Conservation (phyloP, 2,329 filamentous ascomycete genomes). For the Alternaria panax region DNA sequence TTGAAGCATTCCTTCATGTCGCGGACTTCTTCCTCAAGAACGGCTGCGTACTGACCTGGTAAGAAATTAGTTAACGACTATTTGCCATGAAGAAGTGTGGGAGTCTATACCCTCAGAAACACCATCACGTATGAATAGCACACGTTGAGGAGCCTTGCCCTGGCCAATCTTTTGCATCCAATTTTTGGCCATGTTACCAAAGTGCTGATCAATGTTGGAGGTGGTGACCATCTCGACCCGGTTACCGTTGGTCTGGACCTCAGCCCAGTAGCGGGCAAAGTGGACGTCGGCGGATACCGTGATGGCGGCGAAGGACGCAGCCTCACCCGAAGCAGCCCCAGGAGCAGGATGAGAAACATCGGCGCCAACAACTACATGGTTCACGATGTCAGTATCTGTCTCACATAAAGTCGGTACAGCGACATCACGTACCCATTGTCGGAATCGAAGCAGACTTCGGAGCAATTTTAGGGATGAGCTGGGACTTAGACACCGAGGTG, state of each 20-base stretch:
- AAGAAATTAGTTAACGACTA: background rate
- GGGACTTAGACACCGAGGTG: conserved; percentile 63
- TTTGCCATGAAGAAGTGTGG: background rate
- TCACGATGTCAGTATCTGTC: background rate
- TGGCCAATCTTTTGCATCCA: conserved; percentile 68
- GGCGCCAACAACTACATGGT: conserved; percentile 72
- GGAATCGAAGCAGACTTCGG: conserved; percentile 28
- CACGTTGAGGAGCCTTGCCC: conserved; percentile 69
- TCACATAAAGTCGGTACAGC: background rate
- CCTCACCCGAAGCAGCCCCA: conserved; percentile 53
- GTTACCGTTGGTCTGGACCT: conserved; percentile 82
- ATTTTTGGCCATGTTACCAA: conserved; percentile 67
- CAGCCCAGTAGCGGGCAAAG: conserved; percentile 75
- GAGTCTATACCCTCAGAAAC: conserved; percentile 69
- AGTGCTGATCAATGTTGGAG: conserved; percentile 69
- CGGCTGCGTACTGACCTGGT: conserved; percentile 71
- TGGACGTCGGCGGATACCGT: conserved; percentile 80
- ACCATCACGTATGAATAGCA: conserved; percentile 94
- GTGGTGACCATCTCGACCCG: conserved; percentile 79
- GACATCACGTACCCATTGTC: conserved; percentile 63
- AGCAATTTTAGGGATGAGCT: conserved; percentile 42
- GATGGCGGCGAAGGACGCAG: conserved; percentile 82
- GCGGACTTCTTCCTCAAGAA: conserved; percentile 78
- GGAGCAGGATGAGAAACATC: conserved; percentile 88
- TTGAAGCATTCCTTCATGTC: conserved; percentile 71